Evolutionary conservation across 352 stramenopile species (phyloP), one percentile per base, ranked within the genome.

Genomic region (Blastocystis sp.): DNA sequence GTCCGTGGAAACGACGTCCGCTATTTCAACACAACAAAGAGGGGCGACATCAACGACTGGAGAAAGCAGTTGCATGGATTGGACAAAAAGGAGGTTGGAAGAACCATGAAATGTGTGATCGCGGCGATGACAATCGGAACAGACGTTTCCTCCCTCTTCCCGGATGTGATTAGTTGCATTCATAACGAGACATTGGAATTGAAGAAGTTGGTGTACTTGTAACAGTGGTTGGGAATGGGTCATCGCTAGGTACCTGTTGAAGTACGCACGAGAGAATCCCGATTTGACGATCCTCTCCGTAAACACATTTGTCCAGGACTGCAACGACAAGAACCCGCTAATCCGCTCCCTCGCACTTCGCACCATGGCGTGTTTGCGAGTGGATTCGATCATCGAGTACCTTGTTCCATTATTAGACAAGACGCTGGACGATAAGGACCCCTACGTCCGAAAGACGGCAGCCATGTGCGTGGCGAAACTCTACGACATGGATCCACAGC

Each of bases 161-260:
- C 96, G 9, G 96, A 99, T 89, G 95, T 99, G 9, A 91, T 99
- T 24, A 98, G 98, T 89, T 99, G 96, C 90, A 98, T 98, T 86
- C 95, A 98, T 29, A 76, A 72, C 53, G 75, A 85, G 38, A 85
- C 57, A 2, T 46, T 85, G 24, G 95, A 98, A 88, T 89, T 98
- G 48, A 99, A 99, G 89, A 98, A 99, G 87, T 90, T 99, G 24
- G 96, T 99, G 54, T 99, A 99, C 89, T 88, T 99, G 32, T 99
- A 98, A 29, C 14, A 1, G 14, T 44, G 14, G 18, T 42, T 61
- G 0, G 1, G 8, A 51, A 4, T n/a, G 9, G 1, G 21, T 81
- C 42, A 54, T 34, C 16, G 6, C 4, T 81, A 81, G 69, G 40
- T 99, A 99, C 88, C 89, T 99, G 48, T 98, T 99, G 88, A 99